phyloP scores from a whole-genome alignment of 306 rosid species.

The Betula pendula region DNA sequence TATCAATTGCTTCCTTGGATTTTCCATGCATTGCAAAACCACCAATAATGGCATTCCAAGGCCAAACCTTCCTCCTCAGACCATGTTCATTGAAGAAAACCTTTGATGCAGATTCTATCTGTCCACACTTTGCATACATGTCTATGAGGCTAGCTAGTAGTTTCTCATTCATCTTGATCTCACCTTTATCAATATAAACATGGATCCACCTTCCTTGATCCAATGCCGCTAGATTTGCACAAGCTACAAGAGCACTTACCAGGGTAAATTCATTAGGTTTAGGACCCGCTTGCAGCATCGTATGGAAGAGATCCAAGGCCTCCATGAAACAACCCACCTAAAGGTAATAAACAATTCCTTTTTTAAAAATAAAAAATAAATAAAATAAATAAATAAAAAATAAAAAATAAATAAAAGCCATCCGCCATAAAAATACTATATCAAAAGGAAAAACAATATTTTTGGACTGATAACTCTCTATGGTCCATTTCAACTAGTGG shows the following conservation, averaged over 20 bases:
- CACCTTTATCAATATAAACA: conserved; percentile 49
- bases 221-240: conserved; percentile 68
- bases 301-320: conserved; percentile 64
- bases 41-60: conserved; percentile 79
- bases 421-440: not conserved
- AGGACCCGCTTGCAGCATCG: conserved; percentile 50
- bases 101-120: conserved; percentile 51
- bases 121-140: conserved; percentile 75
- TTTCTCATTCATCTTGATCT: conserved; percentile 52
- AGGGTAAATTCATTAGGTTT: conserved; percentile 67
- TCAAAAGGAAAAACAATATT: conserved; percentile 5
- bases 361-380: too few relatives aligned
- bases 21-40: conserved; percentile 77
- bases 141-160: conserved; percentile 56
- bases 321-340: conserved; percentile 52
- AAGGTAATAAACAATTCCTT: conserved; percentile 14
- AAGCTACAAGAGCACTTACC: conserved; percentile 62
- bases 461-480: conserved; percentile 5
- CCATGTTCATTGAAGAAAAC: conserved; percentile 36
- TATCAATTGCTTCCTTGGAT: conserved; percentile 48
- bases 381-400: too few relatives aligned
- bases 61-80: conserved; percentile 52
- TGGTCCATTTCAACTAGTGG: conserved; percentile 3
- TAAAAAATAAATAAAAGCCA: too few relatives aligned
- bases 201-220: conserved; percentile 79